Evolutionary conservation across 768 basidiomycete genomes (phyloP), one percentile per base, ranked within the genome.

Genomic region (Mycena filopes): DNA sequence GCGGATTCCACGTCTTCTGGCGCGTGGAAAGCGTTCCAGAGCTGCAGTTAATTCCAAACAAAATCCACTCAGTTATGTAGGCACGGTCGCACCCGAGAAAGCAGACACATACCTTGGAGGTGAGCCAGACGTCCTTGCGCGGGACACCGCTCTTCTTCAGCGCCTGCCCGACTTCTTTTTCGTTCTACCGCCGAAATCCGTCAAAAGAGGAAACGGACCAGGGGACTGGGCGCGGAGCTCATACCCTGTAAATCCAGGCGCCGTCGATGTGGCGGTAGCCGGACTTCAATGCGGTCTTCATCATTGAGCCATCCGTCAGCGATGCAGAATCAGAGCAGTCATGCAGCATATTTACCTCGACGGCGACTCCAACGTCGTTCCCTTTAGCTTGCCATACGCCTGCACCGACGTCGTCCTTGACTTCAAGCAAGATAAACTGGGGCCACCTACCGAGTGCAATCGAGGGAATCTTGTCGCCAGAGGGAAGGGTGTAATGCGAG

Each of bases 1-100:
- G 82, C 82, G 1, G 83, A 70, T 71, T 92, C 91, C 26, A 94
- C 83, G 69, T 92, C 89, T 62, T 89, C 86, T 0, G 93, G 92
- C 4, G 83, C 81, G 71, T 95, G 92, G 77, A 90, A 93, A 2
- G 76, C 82, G 74, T 93, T 92, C 88, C 88, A 92, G n/a, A 95
- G 83, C 85, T 89, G 65, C n/a, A n/a, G n/a, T n/a, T n/a, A n/a
- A n/a, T 25, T 16, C 9, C n/a, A n/a, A n/a, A n/a, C 9, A 23
- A 16, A 21, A 40, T 56, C 7, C 29, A 15, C 16, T 18, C 18
- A 25, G 7, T 29, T 28, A 28, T n/a, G n/a, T n/a, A n/a, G n/a
- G n/a, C 21, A 43, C 29, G 40, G 21, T 23, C 29, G 12, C n/a
- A 62, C 21, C 28, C 8, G 21, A 38, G 54, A 2, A 33, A 40